Evolutionary conservation across 805 yeast species (phyloP).

Genomic region (Starmera pachycereana): DNA sequence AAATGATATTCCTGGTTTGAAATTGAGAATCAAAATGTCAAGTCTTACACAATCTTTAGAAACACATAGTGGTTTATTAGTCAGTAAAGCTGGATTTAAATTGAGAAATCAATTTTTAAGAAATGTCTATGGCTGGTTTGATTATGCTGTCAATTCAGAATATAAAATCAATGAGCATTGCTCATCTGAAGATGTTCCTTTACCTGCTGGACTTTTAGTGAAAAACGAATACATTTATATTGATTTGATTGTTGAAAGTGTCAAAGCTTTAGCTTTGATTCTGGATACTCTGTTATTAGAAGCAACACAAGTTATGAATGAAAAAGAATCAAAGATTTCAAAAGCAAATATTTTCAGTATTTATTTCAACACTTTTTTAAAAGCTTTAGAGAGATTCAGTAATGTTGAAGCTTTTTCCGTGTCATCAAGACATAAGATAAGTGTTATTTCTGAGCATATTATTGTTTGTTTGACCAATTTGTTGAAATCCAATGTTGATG

Average conservation of each 20-base stretch:
- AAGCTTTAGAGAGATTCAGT: conserved; percentile 30
- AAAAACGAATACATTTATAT: conserved; percentile 31
- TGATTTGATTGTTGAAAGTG: conserved; percentile 57
- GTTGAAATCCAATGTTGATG: conserved; percentile 61
- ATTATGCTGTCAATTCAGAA: conserved; percentile 30
- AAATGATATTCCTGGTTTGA: conserved; percentile 11
- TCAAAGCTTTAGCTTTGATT: conserved; percentile 44
- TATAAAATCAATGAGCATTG: conserved; percentile 1
- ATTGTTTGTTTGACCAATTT: conserved; percentile 58
- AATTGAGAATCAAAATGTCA: conserved; percentile 34
- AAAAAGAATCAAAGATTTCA: conserved; percentile 41
- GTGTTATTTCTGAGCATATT: conserved; percentile 49
- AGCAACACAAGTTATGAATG: conserved; percentile 43
- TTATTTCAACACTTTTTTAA: conserved; percentile 51
- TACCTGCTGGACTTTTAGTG: conserved; percentile 26
- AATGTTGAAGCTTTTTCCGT: conserved; percentile 25
- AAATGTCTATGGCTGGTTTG: conserved; percentile 42
- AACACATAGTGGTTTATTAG: conserved; percentile 21
- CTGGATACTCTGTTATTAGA: conserved; percentile 51
- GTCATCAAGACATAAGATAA: conserved; percentile 40
- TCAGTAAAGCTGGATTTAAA: conserved; percentile 34
- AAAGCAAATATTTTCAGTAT: conserved; percentile 57
- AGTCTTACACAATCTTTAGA: conserved; percentile 28
- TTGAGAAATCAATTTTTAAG: conserved; percentile 39
- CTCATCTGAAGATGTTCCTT: conserved; percentile 1